Evolutionary conservation across 768 basidiomycete genomes (phyloP).

Genomic region (Termitomyces sp.): DNA sequence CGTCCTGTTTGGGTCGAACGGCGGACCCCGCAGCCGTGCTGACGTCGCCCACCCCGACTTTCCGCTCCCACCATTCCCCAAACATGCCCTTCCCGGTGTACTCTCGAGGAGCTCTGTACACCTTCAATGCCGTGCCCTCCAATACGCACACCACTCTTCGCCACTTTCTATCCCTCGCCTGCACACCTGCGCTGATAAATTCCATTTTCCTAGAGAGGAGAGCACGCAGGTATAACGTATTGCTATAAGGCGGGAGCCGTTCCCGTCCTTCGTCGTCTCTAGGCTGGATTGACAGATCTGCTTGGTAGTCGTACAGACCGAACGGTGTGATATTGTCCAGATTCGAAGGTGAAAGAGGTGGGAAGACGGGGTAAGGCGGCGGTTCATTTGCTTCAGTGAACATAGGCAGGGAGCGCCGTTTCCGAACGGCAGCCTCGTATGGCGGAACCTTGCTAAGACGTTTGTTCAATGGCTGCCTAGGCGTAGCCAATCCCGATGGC

Average conservation of each 20-base stretch:
- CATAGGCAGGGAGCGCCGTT: conserved; percentile 68
- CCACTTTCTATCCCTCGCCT: conserved; percentile 92
- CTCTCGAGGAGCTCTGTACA: conserved; percentile 49
- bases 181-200: conserved; percentile 77
- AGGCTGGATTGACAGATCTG: conserved; percentile 27
- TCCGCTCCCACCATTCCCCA: conserved; percentile 75
- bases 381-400: conserved; percentile 54
- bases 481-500: not conserved
- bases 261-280: conserved; percentile 85
- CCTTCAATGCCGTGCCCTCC: conserved; percentile 84
- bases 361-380: conserved; percentile 57
- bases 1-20: conserved; percentile 16
- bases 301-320: not conserved
- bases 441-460: conserved; percentile 26
- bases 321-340: conserved; percentile 8
- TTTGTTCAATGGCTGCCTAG: conserved; percentile 14
- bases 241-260: conserved; percentile 73
- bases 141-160: conserved; percentile 80
- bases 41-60: conserved; percentile 67
- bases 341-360: conserved; percentile 4
- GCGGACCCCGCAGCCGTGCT: conserved; percentile 21
- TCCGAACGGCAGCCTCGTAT: conserved; percentile 30
- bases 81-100: conserved; percentile 45
- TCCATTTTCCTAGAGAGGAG: conserved; percentile 92
- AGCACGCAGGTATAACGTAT: conserved; percentile 74